phyloP scores from a whole-genome alignment of 306 rosid genomes.

The Chamaecrista fasciculata region DNA sequence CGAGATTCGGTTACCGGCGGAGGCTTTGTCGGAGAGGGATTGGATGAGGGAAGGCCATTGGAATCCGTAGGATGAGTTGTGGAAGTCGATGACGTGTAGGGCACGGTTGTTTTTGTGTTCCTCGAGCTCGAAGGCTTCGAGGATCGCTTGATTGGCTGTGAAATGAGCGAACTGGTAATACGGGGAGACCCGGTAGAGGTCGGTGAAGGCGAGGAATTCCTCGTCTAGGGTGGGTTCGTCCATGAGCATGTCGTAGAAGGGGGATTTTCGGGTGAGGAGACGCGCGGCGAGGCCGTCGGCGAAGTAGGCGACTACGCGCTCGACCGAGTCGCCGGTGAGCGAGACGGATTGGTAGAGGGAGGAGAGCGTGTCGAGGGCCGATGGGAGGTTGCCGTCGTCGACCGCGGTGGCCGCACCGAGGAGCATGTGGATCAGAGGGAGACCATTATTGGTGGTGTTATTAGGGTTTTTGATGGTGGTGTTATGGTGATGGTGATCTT shows the following conservation, averaged over 20 bases:
- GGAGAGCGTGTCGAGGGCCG: slow-evolving; percentile 50
- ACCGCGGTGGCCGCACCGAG: slow-evolving; percentile 56
- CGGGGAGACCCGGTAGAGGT: slow-evolving; percentile 66
- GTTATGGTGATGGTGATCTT: slow-evolving; percentile 24
- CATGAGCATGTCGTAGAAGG: slow-evolving; percentile 61
- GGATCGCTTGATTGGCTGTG: slow-evolving; percentile 74
- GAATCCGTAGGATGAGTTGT: slow-evolving; percentile 60
- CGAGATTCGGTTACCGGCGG: slow-evolving; percentile 38
- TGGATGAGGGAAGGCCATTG: slow-evolving; percentile 87
- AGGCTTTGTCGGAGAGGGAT: slow-evolving; percentile 72
- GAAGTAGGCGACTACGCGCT: slow-evolving; percentile 64
- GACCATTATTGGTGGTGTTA: no score
- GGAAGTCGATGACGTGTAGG: slow-evolving; percentile 67
- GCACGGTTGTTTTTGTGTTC: slow-evolving; percentile 50
- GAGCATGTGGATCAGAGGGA: slow-evolving; percentile 56
- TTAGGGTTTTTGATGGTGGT: no score
- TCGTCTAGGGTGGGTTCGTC: slow-evolving; percentile 62
- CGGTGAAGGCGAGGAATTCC: slow-evolving; percentile 56
- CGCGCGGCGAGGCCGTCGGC: slow-evolving; percentile 61
- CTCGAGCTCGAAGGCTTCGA: slow-evolving; percentile 69
- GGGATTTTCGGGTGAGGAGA: slow-evolving; percentile 58
- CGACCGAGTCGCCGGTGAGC: slow-evolving; percentile 57
- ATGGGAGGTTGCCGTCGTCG: slow-evolving; percentile 37
- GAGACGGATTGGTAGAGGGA: slow-evolving; percentile 54
- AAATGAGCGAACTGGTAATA: slow-evolving; percentile 79